Percentiles rank a stretch among this genome's conserved stretches.
Evolutionary conservation across 1,284 basidiomycete species (phyloP).

Genomic region (Fistulinella staudtii): DNA sequence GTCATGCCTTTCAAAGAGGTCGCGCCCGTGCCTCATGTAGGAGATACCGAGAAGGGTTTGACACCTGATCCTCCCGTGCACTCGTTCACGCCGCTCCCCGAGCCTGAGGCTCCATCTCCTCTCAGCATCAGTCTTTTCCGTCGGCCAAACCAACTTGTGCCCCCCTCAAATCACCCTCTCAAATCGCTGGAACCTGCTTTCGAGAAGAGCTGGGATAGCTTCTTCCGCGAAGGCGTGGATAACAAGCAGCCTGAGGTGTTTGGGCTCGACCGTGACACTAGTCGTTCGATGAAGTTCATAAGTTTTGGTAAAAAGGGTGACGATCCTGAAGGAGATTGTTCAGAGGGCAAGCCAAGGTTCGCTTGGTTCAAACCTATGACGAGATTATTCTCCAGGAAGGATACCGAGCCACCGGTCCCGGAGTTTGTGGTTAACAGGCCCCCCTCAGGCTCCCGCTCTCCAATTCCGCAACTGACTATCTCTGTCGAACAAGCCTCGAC

Average conservation of each 20-base stretch:
- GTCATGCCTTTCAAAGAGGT: constrained; percentile 41
- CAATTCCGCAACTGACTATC: constrained; percentile 44
- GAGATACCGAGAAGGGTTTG: constrained; percentile 29
- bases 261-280: constrained; percentile 25
- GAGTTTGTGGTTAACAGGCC: constrained; percentile 27
- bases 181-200: constrained; percentile 33
- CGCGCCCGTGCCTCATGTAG: constrained; percentile 15
- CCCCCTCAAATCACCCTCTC: constrained; percentile 27
- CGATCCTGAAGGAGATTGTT: constrained; percentile 17
- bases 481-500: constrained; percentile 37
- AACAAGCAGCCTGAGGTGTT: constrained; percentile 14
- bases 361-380: constrained; percentile 28
- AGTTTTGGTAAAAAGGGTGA: constrained; percentile 38
- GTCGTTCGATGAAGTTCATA: constrained; percentile 42
- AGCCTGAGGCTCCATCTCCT: constrained; percentile 35
- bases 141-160: constrained; percentile 30
- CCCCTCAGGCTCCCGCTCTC: constrained; percentile 14
- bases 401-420: constrained; percentile 4
- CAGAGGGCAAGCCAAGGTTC: constrained; percentile 20
- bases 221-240: constrained; percentile 39
- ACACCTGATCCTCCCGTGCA: constrained; percentile 34
- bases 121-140: constrained; percentile 41
- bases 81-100: constrained; percentile 50
- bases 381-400: constrained; percentile 25
- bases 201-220: constrained; percentile 49